phyloP scores from a whole-genome alignment of 495 filamentous ascomycete species.

The Lasiosphaeris hirsuta region DNA sequence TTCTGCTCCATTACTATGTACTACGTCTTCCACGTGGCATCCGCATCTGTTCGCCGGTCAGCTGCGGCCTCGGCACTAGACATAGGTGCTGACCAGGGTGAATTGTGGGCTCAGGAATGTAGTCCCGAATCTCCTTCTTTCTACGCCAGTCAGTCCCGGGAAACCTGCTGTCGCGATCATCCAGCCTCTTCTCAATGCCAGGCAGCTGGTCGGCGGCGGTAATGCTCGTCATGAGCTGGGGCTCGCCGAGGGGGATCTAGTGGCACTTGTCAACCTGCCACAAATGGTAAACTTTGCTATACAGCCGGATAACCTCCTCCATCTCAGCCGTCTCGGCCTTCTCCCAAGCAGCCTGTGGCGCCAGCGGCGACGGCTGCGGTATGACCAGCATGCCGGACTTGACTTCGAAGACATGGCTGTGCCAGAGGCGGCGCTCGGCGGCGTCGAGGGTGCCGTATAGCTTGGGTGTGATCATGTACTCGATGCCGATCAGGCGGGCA shows the following conservation, averaged over 20 bases:
- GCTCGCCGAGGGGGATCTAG: constrained; percentile 66
- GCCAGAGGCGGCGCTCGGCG: constrained; percentile 73
- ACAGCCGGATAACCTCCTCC: constrained; percentile 65
- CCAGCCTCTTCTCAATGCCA: constrained; percentile 57
- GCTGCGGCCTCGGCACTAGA: neutral
- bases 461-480: constrained; percentile 82
- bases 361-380: constrained; percentile 56
- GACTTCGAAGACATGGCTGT: constrained; percentile 81
- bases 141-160: constrained; percentile 51
- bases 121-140: constrained; percentile 62
- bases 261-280: constrained; percentile 88
- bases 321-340: constrained; percentile 75
- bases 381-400: constrained; percentile 84
- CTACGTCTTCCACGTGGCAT: constrained; percentile 2
- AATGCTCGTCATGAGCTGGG: constrained; percentile 76
- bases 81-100: constrained; percentile 44
- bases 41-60: neutral
- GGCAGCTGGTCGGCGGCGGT: constrained; percentile 54
- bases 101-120: constrained; percentile 55
- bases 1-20: neutral
- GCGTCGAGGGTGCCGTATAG: constrained; percentile 62
- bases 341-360: constrained; percentile 65
- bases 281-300: constrained; percentile 88
- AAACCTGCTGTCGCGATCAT: constrained; percentile 64
- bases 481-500: constrained; percentile 77